These are phyloP conservation scores for Myxozyma lipomycoides DNA, from an alignment of 805 yeast genomes.

Conservation along the genomic window DNA sequence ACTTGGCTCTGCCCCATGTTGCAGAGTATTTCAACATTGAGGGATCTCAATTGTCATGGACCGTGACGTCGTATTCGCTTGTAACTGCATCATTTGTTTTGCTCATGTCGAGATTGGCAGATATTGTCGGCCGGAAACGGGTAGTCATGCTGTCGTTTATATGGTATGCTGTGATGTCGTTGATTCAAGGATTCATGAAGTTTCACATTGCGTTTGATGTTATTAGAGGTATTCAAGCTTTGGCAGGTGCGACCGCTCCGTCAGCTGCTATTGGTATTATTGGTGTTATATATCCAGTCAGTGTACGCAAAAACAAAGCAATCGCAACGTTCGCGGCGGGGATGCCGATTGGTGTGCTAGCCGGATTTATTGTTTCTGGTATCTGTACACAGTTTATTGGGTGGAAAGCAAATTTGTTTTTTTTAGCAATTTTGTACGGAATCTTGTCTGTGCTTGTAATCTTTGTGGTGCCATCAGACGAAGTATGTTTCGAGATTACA, in stretches of 20 bases:
- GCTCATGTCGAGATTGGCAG: conserved; percentile 46
- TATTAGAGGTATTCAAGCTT: conserved; percentile 46
- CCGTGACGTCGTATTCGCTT: conserved; percentile 41
- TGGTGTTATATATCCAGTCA: conserved; percentile 36
- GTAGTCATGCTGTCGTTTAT: conserved; percentile 39
- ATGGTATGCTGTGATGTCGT: conserved; percentile 36
- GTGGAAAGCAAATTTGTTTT: conserved; percentile 45
- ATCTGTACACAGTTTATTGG: conserved; percentile 41
- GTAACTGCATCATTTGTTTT: conserved; percentile 46
- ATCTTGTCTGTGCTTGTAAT: conserved; percentile 31
- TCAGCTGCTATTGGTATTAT: conserved; percentile 49
- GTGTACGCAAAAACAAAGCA: conserved; percentile 13
- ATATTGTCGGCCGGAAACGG: conserved; percentile 45
- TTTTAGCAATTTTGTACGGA: conserved; percentile 41
- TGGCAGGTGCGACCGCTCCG: conserved; percentile 42
- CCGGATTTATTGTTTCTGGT: conserved; percentile 45
- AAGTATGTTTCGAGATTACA: conserved; percentile 2
- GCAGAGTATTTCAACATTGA: conserved; percentile 39
- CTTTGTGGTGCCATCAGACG: conserved; percentile 41
- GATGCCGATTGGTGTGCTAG: conserved; percentile 47
- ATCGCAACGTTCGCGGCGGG: conserved; percentile 44
- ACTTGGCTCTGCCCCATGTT: conserved; percentile 39
- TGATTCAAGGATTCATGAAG: conserved; percentile 38
- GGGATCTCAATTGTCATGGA: conserved; percentile 47
- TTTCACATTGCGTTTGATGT: conserved; percentile 39